Base-by-base conservation (phyloP, 2,329 filamentous ascomycete species). In the Botrytis squamosa region DNA sequence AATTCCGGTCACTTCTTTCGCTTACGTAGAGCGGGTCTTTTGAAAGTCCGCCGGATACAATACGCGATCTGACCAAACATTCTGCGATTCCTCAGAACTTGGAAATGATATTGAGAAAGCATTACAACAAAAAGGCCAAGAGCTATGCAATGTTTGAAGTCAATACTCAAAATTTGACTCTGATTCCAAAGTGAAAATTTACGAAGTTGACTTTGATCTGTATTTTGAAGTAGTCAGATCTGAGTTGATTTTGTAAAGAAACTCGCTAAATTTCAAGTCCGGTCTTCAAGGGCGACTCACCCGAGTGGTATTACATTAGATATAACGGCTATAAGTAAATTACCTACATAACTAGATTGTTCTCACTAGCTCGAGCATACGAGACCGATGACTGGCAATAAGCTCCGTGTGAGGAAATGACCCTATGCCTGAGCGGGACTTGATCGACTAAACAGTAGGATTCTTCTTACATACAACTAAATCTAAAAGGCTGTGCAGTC, bases 81-180 rank as follows among this genome's bases (percentile, higher is more conserved):
- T n/a, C 10, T n/a, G 10, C 25, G 10, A n/a, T 52, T 12, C 25
- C 25, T 52, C 0, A 0, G 10, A 14, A 52, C 3, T 52, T 52
- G 49, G 10, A 52, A 25, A 14, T 14, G 0, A 52, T 14, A n/a
- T 14, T 52, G 4, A 4, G 7, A 46, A 46, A 20, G 8, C 18
- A 44, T 40, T 12, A 40, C 38, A 40, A 33, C 2, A 40, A 40
- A 40, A 14, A 12, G 12, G 3, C 12, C 10, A 40, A 22, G 22
- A 7, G 44, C 18, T 9, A 46, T n/a, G 49, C 8, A 14, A 29
- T 16, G 5, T n/a, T 7, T 6, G 12, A 55, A 29, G 8, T 16
- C 0, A 55, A 16, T 16, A 29, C 0, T 55, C 3, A 14, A n/a
- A 1, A 8, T 55, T 0, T 12, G 25, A 52, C 9, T 52, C 1